Base-by-base conservation (phyloP, 768 basidiomycete species). In the Pleurotus giganteus region DNA sequence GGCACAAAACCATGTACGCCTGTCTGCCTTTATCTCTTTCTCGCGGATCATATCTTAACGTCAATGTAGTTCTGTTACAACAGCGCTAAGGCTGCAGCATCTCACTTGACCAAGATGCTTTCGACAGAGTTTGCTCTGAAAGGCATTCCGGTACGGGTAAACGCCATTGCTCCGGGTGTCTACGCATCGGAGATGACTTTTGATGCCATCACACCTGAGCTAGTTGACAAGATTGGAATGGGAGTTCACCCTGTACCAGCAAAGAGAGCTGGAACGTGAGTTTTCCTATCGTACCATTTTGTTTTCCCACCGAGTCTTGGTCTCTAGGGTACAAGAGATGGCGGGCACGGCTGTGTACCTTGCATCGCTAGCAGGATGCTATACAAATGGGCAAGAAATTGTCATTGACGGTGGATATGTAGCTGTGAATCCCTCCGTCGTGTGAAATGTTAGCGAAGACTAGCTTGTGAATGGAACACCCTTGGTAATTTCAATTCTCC, bases 341-440 rank as follows among this genome's bases (percentile, higher is more conserved):
- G 89, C 87, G 7, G 90, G 86, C 6, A 88, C 89, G 7, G 89
- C 74, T 0, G 77, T 92, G 4, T 91, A 89, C 65, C 78, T 93
- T 4, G 86, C 80, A 5, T 89, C 89, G 8, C 79, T 74, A 8
- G 86, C 88, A 2, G 89, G 88, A 29, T 82, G 76, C 26, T 92
- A 89, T 64, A 82, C 80, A 58, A 88, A 87, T 58, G 90, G 90
- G 11, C 89, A 91, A 64, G 87, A 91, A 65, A 77, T 93, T 39
- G 71, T 84, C 15, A 78, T 91, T 31, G 90, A 93, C 61, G 90
- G 91, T 26, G 88, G 89, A 0, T 89, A 80, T 65, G 52, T 82
- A 1, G 78, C 86, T 12, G 87, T 90, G 36, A 93, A 92, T 63
- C 90, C 90, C 28, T 72, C 84, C 1, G 70, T 65, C 3, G 56